phyloP scores from a whole-genome alignment of 2,329 filamentous ascomycete species.

The Fusarium neocosmosporiellum region DNA sequence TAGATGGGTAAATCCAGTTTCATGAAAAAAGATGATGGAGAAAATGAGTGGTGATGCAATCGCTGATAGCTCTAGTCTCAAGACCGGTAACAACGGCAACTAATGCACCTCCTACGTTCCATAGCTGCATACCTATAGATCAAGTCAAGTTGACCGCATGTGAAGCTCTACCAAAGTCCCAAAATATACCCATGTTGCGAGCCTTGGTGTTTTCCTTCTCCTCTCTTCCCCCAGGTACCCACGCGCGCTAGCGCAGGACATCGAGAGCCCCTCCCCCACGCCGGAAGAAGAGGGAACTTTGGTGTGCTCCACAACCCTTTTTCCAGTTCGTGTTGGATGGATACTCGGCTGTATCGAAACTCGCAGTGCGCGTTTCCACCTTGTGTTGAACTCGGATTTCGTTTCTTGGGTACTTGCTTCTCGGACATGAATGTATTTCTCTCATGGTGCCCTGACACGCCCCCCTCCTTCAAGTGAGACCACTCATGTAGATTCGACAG shows the following conservation, averaged over 20 bases:
- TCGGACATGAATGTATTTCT: background rate
- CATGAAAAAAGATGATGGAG: background rate
- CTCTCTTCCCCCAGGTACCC: background rate
- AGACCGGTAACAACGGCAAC: background rate
- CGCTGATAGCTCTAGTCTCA: background rate
- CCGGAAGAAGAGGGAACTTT: constrained; percentile 19
- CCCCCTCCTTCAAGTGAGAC: background rate
- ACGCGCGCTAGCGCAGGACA: constrained; percentile 2
- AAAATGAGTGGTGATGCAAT: background rate
- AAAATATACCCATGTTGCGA: constrained; percentile 23
- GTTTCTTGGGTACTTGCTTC: background rate
- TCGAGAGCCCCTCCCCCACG: background rate
- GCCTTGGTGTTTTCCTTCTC: constrained; percentile 22
- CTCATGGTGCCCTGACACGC: background rate
- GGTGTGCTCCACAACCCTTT: constrained; percentile 22
- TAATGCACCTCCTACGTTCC: background rate
- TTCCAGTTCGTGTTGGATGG: constrained; percentile 23
- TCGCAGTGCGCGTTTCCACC: background rate
- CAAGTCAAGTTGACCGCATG: too few species aligned
- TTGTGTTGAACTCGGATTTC: background rate
- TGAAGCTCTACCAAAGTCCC: constrained; percentile 37
- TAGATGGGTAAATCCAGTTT: background rate
- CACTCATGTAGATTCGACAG: background rate
- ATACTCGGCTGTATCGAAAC: background rate
- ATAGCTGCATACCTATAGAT: background rate